Evolutionary conservation across 257 asterid genomes (phyloP).

Genomic region (Handroanthus guayacan): DNA sequence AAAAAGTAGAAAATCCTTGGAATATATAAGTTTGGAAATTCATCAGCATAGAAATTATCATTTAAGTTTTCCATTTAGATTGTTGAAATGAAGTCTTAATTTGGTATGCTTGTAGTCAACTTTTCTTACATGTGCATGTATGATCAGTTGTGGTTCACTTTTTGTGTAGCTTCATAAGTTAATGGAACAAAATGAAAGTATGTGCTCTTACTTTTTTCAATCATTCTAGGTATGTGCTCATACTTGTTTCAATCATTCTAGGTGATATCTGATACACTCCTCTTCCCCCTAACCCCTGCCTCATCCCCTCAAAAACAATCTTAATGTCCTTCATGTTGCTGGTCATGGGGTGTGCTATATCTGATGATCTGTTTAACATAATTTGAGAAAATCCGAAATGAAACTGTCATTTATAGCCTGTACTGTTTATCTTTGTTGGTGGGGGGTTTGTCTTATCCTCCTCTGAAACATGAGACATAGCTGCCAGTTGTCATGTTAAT

Average conservation of each 20-base stretch:
- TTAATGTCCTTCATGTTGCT: neutral
- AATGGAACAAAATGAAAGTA: neutral
- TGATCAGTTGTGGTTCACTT: neutral
- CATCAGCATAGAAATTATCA: neutral
- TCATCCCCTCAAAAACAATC: too few species aligned
- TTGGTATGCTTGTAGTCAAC: neutral
- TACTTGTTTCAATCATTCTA: neutral
- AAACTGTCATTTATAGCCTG: neutral
- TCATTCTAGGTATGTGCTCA: too few species aligned
- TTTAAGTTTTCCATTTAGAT: neutral
- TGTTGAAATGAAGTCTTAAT: slow-evolving; percentile 6
- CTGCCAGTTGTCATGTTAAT: neutral
- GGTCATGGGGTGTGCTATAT: neutral
- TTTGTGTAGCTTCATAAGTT: neutral
- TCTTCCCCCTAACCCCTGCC: too few species aligned
- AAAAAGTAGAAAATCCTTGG: neutral
- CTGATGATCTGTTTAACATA: slow-evolving; percentile 7
- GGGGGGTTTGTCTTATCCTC: neutral
- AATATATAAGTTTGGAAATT: neutral
- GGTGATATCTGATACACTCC: neutral
- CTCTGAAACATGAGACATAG: neutral
- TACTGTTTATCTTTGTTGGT: neutral
- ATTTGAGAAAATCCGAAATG: neutral
- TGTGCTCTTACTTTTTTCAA: neutral
- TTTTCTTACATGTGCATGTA: neutral